These are phyloP conservation scores for Aureobasidium sp. DNA, from an alignment of 2,329 filamentous ascomycete species.

Conservation along the genomic window DNA sequence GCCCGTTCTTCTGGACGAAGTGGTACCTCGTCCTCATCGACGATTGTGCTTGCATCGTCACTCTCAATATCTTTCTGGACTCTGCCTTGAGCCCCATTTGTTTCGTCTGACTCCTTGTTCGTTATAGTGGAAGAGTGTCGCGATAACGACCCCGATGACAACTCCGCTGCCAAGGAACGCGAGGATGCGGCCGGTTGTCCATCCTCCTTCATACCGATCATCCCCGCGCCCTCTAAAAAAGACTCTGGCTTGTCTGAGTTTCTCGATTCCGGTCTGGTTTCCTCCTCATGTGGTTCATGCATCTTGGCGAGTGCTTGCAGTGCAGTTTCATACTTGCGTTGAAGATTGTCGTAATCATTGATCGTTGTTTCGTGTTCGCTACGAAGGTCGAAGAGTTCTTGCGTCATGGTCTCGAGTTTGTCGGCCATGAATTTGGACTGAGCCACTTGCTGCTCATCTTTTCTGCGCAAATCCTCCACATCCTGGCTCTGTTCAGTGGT, in stretches of 20 bases:
- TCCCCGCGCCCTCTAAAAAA: slow-evolving; percentile 74
- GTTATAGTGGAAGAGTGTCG: slow-evolving; percentile 22
- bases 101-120: slow-evolving; percentile 41
- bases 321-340: slow-evolving; percentile 85
- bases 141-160: slow-evolving; percentile 79
- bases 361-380: slow-evolving; percentile 84
- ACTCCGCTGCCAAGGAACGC: slow-evolving; percentile 87
- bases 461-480: neutral
- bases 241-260: slow-evolving; percentile 54
- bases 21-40: slow-evolving; percentile 16
- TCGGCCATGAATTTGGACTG: slow-evolving; percentile 83
- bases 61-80: slow-evolving; percentile 38
- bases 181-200: slow-evolving; percentile 63
- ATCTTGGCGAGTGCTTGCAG: slow-evolving; percentile 74
- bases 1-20: slow-evolving; percentile 19
- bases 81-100: slow-evolving; percentile 53
- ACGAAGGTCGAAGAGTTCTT: slow-evolving; percentile 83
- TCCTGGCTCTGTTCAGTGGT: neutral
- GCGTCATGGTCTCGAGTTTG: slow-evolving; percentile 83
- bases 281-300: slow-evolving; percentile 68
- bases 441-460: slow-evolving; percentile 28
- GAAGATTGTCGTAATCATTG: slow-evolving; percentile 72
- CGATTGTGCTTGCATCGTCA: slow-evolving; percentile 20
- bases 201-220: slow-evolving; percentile 63
- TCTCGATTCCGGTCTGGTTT: slow-evolving; percentile 46